A percentile compares a stretch with the other conserved stretches of the same genome.
phyloP scores from a whole-genome alignment of 805 yeast species.

The Saccharomyces paradoxus region DNA sequence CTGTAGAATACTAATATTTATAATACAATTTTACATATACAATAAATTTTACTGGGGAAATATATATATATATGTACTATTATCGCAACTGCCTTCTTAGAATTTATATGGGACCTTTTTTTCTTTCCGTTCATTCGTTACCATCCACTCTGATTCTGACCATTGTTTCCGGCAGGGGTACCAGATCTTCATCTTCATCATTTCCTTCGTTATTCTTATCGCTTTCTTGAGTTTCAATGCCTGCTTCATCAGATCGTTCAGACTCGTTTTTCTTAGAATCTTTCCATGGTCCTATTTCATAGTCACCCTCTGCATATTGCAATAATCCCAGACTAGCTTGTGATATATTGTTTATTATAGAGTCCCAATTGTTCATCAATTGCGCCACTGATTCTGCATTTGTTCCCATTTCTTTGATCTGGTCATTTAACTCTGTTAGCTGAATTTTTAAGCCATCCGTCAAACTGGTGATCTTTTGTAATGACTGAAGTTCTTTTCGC shows the following conservation, averaged over 20 bases:
- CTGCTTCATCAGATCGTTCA: slow-evolving; percentile 34
- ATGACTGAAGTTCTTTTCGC: slow-evolving; percentile 19
- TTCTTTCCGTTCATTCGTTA: slow-evolving; percentile 14
- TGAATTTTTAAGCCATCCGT: slow-evolving; percentile 24
- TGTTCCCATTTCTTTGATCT: slow-evolving; percentile 18
- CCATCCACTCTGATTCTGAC: slow-evolving; percentile 49
- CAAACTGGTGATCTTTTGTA: slow-evolving; percentile 20
- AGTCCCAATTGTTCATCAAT: slow-evolving; percentile 27
- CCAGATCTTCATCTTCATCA: slow-evolving; percentile 22
- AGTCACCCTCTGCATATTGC: slow-evolving; percentile 27
- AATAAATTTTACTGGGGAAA: background rate
- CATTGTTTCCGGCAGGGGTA: slow-evolving; percentile 57
- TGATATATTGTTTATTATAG: slow-evolving; percentile 26
- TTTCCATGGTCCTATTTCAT: slow-evolving; percentile 26
- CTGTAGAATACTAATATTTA: slow-evolving; percentile 19
- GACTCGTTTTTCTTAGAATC: background rate
- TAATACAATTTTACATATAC: background rate
- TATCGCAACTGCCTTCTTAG: background rate
- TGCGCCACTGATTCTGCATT: slow-evolving; percentile 22
- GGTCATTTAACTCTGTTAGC: slow-evolving; percentile 20
- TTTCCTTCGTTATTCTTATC: slow-evolving; percentile 31
- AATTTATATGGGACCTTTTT: background rate
- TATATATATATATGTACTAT: background rate
- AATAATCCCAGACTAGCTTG: slow-evolving; percentile 27
- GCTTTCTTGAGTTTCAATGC: slow-evolving; percentile 32